Evolutionary conservation across 164 flowering plant genomes (phyloP).

Genomic region (Echeveria elegans): DNA sequence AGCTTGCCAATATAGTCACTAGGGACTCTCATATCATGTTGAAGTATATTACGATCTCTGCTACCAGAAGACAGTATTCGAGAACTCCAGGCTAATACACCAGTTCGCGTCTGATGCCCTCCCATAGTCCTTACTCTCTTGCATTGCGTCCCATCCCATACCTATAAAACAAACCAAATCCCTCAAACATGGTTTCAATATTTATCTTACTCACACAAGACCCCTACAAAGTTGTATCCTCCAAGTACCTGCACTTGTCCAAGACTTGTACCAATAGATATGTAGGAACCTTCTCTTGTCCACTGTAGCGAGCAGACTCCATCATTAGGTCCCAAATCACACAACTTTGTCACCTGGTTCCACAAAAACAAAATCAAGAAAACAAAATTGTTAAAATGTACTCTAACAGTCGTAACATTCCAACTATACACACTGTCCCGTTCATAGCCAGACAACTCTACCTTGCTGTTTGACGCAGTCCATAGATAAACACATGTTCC

Average conservation of each 20-base stretch:
- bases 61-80: conserved; percentile 87
- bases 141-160: conserved; percentile 93
- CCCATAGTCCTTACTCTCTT: conserved; percentile 80
- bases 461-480: conserved; percentile 94
- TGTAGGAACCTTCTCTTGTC: conserved; percentile 94
- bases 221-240: background rate
- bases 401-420: background rate
- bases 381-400: background rate
- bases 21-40: conserved; percentile 85
- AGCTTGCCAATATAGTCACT: conserved; percentile 72
- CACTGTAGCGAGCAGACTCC: conserved; percentile 88
- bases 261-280: conserved; percentile 79
- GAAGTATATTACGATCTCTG: conserved; percentile 87
- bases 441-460: conserved; percentile 5
- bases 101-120: conserved; percentile 94
- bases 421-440: background rate
- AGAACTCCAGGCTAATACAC: conserved; percentile 93
- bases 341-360: conserved; percentile 80
- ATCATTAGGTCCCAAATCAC: conserved; percentile 88
- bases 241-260: conserved; percentile 85
- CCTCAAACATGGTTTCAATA: background rate
- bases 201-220: background rate
- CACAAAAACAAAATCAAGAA: background rate
- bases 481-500: conserved; percentile 95
- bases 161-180: conserved; percentile 22